phyloP scores from a whole-genome alignment of 2,329 filamentous ascomycete genomes.

The Colletotrichum camelliae region DNA sequence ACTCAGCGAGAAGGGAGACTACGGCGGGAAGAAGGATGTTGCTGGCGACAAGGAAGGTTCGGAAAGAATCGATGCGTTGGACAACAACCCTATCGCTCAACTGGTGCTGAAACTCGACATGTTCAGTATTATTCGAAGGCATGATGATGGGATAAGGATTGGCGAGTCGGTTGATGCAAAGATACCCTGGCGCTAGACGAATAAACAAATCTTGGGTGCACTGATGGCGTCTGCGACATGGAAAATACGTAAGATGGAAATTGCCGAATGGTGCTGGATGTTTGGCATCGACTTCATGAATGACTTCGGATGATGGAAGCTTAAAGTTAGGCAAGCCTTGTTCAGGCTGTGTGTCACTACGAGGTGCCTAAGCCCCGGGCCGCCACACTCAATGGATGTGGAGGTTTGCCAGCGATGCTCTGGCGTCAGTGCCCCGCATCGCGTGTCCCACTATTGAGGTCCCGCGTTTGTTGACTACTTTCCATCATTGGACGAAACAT shows the following conservation, averaged over 20 bases:
- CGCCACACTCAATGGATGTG: too few relatives aligned
- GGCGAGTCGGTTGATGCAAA: neutral
- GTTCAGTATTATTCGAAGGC: constrained; percentile 65
- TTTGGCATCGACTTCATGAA: neutral
- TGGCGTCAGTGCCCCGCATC: constrained; percentile 34
- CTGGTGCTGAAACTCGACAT: constrained; percentile 75
- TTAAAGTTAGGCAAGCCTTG: neutral
- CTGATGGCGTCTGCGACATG: neutral
- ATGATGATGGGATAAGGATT: neutral
- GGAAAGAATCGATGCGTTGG: constrained; percentile 36
- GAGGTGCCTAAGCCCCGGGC: too few relatives aligned
- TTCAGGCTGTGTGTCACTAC: neutral
- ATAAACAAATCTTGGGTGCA: neutral
- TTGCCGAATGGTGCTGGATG: neutral
- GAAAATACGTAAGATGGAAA: neutral
- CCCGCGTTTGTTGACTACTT: constrained; percentile 15
- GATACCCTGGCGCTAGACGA: neutral
- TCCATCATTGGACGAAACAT: constrained; percentile 3
- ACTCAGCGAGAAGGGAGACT: constrained; percentile 67
- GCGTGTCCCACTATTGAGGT: constrained; percentile 26
- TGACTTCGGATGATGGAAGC: neutral
- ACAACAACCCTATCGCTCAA: constrained; percentile 69
- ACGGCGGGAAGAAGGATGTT: constrained; percentile 38
- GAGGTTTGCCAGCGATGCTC: neutral
- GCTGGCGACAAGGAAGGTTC: constrained; percentile 31